A percentile compares a stretch with the other conserved stretches of the same genome.
Evolutionary conservation across 768 basidiomycete genomes (phyloP).

Genomic region (Lactarius psammicola): DNA sequence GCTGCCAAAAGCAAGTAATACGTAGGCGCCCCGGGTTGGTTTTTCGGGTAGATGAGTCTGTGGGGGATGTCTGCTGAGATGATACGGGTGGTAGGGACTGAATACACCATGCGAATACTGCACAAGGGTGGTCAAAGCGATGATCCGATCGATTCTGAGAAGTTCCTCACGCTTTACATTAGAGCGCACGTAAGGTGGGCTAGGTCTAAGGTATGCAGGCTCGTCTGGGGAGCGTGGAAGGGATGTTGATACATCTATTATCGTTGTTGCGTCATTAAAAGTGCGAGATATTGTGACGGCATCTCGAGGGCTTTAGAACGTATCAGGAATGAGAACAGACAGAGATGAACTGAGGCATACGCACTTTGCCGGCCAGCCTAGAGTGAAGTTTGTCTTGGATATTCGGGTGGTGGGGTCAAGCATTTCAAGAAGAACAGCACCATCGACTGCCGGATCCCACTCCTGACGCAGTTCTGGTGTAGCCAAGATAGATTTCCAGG

Average conservation of each 20-base stretch:
- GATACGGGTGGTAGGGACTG: slow-evolving; percentile 50
- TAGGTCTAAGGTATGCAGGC: slow-evolving; percentile 85
- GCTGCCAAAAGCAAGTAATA: slow-evolving; percentile 93
- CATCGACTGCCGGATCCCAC: slow-evolving; percentile 94
- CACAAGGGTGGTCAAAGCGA: slow-evolving; percentile 6
- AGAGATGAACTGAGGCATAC: slow-evolving; percentile 34
- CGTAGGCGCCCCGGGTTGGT: slow-evolving; percentile 48
- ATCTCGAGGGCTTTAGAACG: slow-evolving; percentile 73
- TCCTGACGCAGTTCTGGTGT: slow-evolving; percentile 87
- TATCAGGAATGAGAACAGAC: neutral
- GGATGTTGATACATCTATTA: slow-evolving; percentile 92
- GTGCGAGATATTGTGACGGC: slow-evolving; percentile 90
- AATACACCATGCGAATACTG: slow-evolving; percentile 94
- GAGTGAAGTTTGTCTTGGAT: slow-evolving; percentile 82
- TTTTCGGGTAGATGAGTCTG: slow-evolving; percentile 25
- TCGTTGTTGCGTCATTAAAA: slow-evolving; percentile 73
- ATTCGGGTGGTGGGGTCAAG: slow-evolving; percentile 85
- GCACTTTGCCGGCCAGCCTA: slow-evolving; percentile 97
- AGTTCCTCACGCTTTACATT: slow-evolving; percentile 63
- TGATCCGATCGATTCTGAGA: slow-evolving; percentile 24
- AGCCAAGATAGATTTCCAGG: slow-evolving; percentile 76
- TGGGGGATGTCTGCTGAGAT: slow-evolving; percentile 39
- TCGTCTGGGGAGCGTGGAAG: slow-evolving; percentile 88
- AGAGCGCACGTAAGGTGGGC: slow-evolving; percentile 90
- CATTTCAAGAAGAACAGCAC: slow-evolving; percentile 77